Percentiles rank a stretch among this genome's conserved stretches.
These are phyloP conservation scores for Platanthera zijinensis DNA, from an alignment of 106 monocot genomes.

Conservation along the genomic window DNA sequence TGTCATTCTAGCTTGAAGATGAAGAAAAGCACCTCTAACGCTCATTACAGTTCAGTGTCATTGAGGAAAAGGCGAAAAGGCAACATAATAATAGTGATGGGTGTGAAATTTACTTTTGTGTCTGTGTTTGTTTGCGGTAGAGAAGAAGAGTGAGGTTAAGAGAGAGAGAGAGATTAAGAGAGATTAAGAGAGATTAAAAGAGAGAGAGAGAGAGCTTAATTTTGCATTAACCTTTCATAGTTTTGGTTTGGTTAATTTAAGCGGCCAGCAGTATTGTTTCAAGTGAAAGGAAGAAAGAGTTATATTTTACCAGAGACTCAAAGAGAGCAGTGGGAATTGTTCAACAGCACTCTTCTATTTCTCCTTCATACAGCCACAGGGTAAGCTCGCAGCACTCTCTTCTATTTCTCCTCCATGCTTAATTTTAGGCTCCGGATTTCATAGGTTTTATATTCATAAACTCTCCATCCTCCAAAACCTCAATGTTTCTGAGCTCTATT, in stretches of 20 bases:
- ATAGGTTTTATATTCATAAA: too few relatives aligned
- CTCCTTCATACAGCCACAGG: too few relatives aligned
- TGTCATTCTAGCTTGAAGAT: slow-evolving; percentile 7
- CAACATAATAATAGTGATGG: slow-evolving; percentile 3
- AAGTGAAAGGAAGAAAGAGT: background rate
- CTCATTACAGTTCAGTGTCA: background rate
- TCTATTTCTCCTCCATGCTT: slow-evolving; percentile 2
- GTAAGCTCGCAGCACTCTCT: background rate
- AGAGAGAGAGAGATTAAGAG: background rate
- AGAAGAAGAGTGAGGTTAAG: background rate
- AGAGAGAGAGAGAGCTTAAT: background rate
- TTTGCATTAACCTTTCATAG: too few relatives aligned
- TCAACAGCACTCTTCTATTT: background rate
- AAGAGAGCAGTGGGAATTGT: background rate
- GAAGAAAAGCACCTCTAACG: slow-evolving; percentile 1
- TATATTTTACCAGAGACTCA: background rate
- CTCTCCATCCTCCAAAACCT: too few relatives aligned
- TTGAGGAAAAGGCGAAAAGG: slow-evolving; percentile 2
- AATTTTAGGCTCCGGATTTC: background rate
- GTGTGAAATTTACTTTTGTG: background rate
- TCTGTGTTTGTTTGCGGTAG: background rate
- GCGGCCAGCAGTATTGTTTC: background rate
- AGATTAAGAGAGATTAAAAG: background rate
- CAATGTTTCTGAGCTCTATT: too few relatives aligned
- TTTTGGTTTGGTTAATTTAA: background rate